Evolutionary conservation across 345 rosid genomes (phyloP).

Genomic region (Citrus glauca): DNA sequence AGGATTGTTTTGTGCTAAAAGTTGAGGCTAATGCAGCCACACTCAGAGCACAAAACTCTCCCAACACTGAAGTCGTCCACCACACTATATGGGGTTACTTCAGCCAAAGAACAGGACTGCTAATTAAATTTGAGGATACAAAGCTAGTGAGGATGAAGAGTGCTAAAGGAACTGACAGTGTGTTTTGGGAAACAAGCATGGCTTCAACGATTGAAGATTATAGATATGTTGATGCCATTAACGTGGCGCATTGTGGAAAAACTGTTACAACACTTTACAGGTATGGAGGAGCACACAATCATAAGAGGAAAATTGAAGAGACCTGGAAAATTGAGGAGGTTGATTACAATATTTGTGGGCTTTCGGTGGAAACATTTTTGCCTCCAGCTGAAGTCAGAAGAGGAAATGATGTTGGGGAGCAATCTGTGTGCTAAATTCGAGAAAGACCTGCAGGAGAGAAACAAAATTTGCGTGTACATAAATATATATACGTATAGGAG

Average conservation of each 20-base stretch:
- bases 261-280: conserved; percentile 58
- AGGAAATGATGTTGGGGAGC: conserved; percentile 36
- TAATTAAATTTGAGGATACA: conserved; percentile 66
- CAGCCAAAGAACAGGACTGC: conserved; percentile 85
- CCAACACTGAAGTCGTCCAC: conserved; percentile 67
- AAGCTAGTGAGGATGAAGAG: conserved; percentile 68
- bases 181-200: conserved; percentile 84
- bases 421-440: background rate
- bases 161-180: conserved; percentile 36
- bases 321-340: conserved; percentile 90
- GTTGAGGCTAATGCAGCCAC: conserved; percentile 46
- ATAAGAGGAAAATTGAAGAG: conserved; percentile 80
- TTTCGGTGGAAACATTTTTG: conserved; percentile 68
- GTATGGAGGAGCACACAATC: conserved; percentile 58
- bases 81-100: conserved; percentile 92
- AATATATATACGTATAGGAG: background rate
- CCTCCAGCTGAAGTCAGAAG: conserved; percentile 83
- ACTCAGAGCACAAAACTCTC: conserved; percentile 62
- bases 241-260: conserved; percentile 73
- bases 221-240: conserved; percentile 53
- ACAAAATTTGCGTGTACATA: background rate
- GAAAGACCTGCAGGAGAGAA: background rate
- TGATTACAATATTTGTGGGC: conserved; percentile 77
- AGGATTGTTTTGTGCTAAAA: conserved; percentile 77
- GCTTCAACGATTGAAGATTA: conserved; percentile 68